Base-by-base conservation (phyloP, 495 filamentous ascomycete species). In the Hypoxylon fragiforme region DNA sequence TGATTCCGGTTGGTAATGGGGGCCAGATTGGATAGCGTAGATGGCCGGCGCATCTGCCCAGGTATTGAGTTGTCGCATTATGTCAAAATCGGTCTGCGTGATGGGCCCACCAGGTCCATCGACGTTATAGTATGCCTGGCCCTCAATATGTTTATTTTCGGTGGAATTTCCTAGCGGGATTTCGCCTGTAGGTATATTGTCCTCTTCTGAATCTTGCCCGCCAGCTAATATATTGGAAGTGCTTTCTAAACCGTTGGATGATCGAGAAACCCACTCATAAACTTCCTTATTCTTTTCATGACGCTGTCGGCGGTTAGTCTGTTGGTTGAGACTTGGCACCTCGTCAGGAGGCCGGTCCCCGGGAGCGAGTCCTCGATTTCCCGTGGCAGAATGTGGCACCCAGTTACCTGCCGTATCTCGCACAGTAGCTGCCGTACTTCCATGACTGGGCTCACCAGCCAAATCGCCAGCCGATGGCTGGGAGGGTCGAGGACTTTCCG, bases 31-130 rank as follows among this genome's bases (percentile, higher is more conserved):
- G 47, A 80, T 79, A 9, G 65, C 50, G 35, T 73, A 75, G 9
- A 73, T 53, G 6, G 69, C 39, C 3, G 80, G 77, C 3, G 68
- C 67, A 53, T 78, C 75, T 7, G 62, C 71, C 77, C 76, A 83
- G 22, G 73, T 73, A 20, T 73, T 71, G 40, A 73, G 63, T 22
- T 70, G 64, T 14, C 65, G 67, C 62, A 81, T 76, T 19, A 79
- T 61, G 7, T 70, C 68, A 28, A 72, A 57, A 44, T 83, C 79
- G 7, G 60, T 37, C 6, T 68, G 63, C 3, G 67, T 75, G 37
- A 78, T 45, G 44, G 63, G 66, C 20, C 75, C 75, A n/a, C 69
- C 70, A 2, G 57, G 42, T 22, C 64, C 68, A 4, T 66, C 68
- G 3, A 72, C 45, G 11, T 69, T 45, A 37, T 67, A 72, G 60